Evolutionary conservation across 495 filamentous ascomycete species (phyloP).

Genomic region (Neurospora sp.): DNA sequence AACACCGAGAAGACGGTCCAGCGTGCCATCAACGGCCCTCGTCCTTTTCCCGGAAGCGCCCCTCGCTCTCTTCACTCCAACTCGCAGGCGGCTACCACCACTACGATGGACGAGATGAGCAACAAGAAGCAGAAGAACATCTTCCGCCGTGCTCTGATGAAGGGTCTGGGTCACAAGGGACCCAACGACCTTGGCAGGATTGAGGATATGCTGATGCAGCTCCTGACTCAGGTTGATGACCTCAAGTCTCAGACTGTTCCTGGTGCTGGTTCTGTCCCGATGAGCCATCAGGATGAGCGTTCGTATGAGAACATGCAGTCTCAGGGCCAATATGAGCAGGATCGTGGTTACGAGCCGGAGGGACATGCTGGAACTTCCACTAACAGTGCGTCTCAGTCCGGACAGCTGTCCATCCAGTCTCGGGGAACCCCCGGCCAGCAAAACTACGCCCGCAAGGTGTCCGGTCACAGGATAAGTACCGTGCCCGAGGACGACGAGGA

Average conservation of each 20-base stretch:
- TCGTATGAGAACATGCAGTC: slow-evolving; percentile 44
- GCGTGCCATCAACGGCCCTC: slow-evolving; percentile 74
- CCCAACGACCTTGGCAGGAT: slow-evolving; percentile 82
- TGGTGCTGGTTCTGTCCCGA: slow-evolving; percentile 16
- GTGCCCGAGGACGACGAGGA: slow-evolving; percentile 72
- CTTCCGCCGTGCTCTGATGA: slow-evolving; percentile 73
- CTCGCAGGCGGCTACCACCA: slow-evolving; percentile 50
- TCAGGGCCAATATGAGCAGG: slow-evolving; percentile 45
- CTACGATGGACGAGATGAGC: slow-evolving; percentile 48
- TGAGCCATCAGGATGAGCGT: slow-evolving; percentile 29
- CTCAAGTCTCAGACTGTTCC: slow-evolving; percentile 55
- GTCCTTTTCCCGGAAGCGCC: slow-evolving; percentile 63
- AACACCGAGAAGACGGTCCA: slow-evolving; percentile 78
- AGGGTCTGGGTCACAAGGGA: slow-evolving; percentile 77
- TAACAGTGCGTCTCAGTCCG: slow-evolving; percentile 59
- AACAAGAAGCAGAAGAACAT: slow-evolving; percentile 77
- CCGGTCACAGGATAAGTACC: slow-evolving; percentile 75
- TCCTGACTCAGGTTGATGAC: slow-evolving; percentile 83
- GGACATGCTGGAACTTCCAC: slow-evolving; percentile 69
- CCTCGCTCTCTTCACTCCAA: slow-evolving; percentile 44
- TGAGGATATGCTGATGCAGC: slow-evolving; percentile 88
- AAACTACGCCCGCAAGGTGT: slow-evolving; percentile 52
- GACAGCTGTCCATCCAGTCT: slow-evolving; percentile 62
- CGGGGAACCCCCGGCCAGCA: slow-evolving; percentile 49
- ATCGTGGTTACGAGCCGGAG: slow-evolving; percentile 73